phyloP scores from a whole-genome alignment of 352 stramenopile genomes.

The Globisporangium uncinulatum region DNA sequence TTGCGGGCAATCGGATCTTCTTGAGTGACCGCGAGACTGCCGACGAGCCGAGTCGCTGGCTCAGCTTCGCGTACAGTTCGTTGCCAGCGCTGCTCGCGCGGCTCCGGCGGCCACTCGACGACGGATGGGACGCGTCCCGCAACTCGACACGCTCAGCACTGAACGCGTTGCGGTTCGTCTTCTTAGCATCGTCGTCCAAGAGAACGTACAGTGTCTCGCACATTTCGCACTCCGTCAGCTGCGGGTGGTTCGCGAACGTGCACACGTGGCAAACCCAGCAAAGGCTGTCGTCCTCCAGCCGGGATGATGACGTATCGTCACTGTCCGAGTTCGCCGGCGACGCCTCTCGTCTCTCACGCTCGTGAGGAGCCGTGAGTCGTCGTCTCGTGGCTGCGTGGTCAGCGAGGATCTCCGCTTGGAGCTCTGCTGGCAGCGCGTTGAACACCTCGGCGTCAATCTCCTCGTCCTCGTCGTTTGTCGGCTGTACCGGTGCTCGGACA shows the following conservation, averaged over 20 bases:
- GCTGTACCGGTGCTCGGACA: neutral
- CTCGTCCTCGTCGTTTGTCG: neutral
- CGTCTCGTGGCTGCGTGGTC: constrained; percentile 1
- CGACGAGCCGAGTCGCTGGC: constrained; percentile 17
- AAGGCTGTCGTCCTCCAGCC: neutral
- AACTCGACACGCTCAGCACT: constrained; percentile 12
- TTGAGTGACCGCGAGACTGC: constrained; percentile 35
- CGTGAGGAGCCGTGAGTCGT: neutral
- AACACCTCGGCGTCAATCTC: constrained; percentile 14
- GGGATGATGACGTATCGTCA: neutral
- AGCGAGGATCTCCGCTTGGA: constrained; percentile 13
- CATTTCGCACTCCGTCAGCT: constrained; percentile 66
- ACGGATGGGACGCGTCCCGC: neutral
- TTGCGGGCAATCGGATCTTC: constrained; percentile 36
- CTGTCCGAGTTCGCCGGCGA: neutral
- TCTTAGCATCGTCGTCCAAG: too few species aligned
- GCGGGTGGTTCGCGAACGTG: constrained; percentile 74
- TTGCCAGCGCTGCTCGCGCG: constrained; percentile 7
- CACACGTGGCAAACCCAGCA: constrained; percentile 69
- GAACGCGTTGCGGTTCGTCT: too few species aligned
- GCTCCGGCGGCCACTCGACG: neutral
- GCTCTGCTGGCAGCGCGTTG: constrained; percentile 9
- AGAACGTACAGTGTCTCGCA: constrained; percentile 43
- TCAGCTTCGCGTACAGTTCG: constrained; percentile 24
- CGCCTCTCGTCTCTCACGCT: neutral